These are phyloP conservation scores for Plasmodium gonderi DNA, from an alignment of 169 alveolate species.

Conservation along the genomic window DNA sequence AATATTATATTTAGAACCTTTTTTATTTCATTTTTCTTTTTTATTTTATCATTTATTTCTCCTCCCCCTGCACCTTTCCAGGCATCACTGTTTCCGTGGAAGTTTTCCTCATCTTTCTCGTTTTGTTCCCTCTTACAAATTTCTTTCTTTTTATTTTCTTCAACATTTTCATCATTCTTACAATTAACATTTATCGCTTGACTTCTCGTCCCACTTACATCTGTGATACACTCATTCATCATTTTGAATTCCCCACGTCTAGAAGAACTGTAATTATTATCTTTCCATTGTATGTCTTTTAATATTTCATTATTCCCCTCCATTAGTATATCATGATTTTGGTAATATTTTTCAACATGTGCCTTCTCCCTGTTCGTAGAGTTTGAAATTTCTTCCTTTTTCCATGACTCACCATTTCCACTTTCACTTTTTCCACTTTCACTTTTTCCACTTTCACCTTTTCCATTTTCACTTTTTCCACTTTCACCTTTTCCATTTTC, in stretches of 20 bases:
- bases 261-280: no score
- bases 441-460: background rate
- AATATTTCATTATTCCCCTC: background rate
- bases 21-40: conserved; percentile 41
- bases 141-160: background rate
- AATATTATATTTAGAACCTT: conserved; percentile 51
- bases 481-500: background rate
- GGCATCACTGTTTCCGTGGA: background rate
- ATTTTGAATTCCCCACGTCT: no score
- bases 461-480: background rate
- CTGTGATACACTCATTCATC: no score
- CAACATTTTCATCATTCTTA: background rate
- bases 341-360: background rate
- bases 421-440: background rate
- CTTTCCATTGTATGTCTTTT: background rate
- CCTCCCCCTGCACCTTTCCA: background rate
- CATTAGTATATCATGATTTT: background rate
- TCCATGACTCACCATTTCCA: background rate
- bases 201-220: background rate
- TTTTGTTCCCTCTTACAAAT: background rate
- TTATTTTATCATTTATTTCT: background rate
- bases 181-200: background rate
- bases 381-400: background rate
- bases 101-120: background rate
- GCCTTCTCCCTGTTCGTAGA: background rate